Conservation (phyloP, 2,329 filamentous ascomycete species). For the Dactylellina cionopaga region DNA sequence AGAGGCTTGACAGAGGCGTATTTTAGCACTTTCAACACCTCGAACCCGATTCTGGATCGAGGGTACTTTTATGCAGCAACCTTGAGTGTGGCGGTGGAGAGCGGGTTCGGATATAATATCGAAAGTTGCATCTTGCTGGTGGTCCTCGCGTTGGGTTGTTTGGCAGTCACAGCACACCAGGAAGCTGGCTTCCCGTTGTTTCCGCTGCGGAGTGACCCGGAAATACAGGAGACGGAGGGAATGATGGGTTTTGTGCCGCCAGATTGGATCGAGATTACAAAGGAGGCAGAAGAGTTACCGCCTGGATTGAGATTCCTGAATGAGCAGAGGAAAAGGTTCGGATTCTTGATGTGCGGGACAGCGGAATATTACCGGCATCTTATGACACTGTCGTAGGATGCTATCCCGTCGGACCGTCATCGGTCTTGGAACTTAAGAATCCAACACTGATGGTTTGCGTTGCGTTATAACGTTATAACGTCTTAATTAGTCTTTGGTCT, state of each 20-base stretch:
- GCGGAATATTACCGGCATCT: too few species aligned
- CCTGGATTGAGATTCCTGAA: conserved; percentile 67
- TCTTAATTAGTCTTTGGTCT: too few species aligned
- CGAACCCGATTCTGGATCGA: conserved; percentile 66
- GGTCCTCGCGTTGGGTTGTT: conserved; percentile 66
- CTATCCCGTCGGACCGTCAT: too few species aligned
- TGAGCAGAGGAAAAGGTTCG: conserved; percentile 66
- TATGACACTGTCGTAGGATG: too few species aligned
- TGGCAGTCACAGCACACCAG: conserved; percentile 65
- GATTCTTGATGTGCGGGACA: conserved; percentile 66
- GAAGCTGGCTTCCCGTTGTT: conserved; percentile 63
- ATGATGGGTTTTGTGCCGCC: conserved; percentile 46
- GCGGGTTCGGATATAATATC: conserved; percentile 65
- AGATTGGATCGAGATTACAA: conserved; percentile 59
- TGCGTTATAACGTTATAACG: too few species aligned
- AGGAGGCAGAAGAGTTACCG: conserved; percentile 54
- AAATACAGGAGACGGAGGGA: conserved; percentile 60
- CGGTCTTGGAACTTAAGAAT: too few species aligned
- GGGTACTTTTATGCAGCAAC: conserved; percentile 66
- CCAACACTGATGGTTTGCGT: too few species aligned
- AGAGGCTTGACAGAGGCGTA: conserved; percentile 67
- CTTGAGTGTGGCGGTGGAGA: conserved; percentile 64
- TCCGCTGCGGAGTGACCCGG: conserved; percentile 56
- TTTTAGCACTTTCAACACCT: conserved; percentile 68
- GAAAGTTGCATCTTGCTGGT: conserved; percentile 66